Conservation (phyloP, 2,329 filamentous ascomycete species). For the Hymenoscyphus repandus region DNA sequence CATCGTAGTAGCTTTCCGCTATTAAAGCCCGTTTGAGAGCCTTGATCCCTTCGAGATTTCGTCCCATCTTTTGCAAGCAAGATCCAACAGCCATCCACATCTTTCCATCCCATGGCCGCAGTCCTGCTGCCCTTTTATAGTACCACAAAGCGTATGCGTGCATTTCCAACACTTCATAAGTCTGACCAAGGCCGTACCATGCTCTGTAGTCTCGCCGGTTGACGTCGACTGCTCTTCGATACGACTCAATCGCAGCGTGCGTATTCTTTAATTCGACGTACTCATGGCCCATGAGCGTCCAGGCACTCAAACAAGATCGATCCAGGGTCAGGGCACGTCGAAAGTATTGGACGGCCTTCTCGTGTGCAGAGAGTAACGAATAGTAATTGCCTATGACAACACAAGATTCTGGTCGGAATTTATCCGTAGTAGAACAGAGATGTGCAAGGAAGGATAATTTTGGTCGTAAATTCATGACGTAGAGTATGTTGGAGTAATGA, state of each 20-base stretch:
- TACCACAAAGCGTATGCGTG: slow-evolving; percentile 96
- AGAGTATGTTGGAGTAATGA: slow-evolving; percentile 95
- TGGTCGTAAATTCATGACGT: slow-evolving; percentile 81
- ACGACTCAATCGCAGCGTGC: slow-evolving; percentile 94
- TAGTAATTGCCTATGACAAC: slow-evolving; percentile 98
- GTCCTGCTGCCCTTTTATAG: slow-evolving; percentile 88
- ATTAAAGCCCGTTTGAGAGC: slow-evolving; percentile 88
- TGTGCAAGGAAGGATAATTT: slow-evolving; percentile 92
- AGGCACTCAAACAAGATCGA: slow-evolving; percentile 84
- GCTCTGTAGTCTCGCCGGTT: slow-evolving; percentile 95
- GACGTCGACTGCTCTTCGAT: slow-evolving; percentile 89
- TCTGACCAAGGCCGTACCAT: slow-evolving; percentile 96
- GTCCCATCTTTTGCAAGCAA: slow-evolving; percentile 84
- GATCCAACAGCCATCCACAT: slow-evolving; percentile 98
- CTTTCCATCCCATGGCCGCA: slow-evolving; percentile 94
- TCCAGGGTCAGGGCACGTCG: slow-evolving; percentile 86
- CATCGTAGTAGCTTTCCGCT: slow-evolving; percentile 81
- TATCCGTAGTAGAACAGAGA: slow-evolving; percentile 84
- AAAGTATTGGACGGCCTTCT: slow-evolving; percentile 98
- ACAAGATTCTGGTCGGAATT: slow-evolving; percentile 93
- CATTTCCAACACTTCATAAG: slow-evolving; percentile 97
- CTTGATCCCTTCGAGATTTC: slow-evolving; percentile 86
- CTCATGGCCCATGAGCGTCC: slow-evolving; percentile 98
- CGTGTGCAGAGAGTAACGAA: slow-evolving; percentile 86
- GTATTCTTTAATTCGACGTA: slow-evolving; percentile 99